Base-by-base conservation (phyloP, 2,329 filamentous ascomycete genomes). In the Talaromyces rugulosus region DNA sequence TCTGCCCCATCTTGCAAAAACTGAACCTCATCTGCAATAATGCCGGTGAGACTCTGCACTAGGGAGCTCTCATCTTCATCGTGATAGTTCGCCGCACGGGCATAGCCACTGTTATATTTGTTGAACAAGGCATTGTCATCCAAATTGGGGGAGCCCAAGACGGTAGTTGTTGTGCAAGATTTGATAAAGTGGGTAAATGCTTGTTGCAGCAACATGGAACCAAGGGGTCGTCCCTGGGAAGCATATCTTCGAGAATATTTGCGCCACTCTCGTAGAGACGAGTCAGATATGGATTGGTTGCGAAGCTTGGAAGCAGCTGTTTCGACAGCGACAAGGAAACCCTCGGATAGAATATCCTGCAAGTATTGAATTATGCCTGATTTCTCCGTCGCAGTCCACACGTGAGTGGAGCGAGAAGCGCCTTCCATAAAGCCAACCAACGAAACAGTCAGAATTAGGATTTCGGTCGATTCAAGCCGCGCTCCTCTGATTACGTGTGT, bases 401-500 rank as follows among this genome's bases (percentile, higher is more conserved):
- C 94, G 64, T 88, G 85, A 9, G 89, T 86, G 71, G 93, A 87
- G 5, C 87, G 86, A 3, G 92, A 87, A 4, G 89, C 88, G 27
- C 92, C 93, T 71, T 94, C 87, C 58, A 99, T 78, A 72, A 99
- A 97, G 0, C 95, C 96, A 28, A 96, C 78, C n/a, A 99, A 80
- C 0, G 94, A 94, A 55, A 96, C 85, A 6, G 90, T 86, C 66
- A 96, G 85, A 18, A 89, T 91, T 58, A 92, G 86, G 58, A 90
- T 86, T 31, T 86, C 82, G 60, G 89, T 81, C 58, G 88, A 86
- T 69, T 90, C 69, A 28, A 68, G 69, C 52, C 69, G 66, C 16
- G 73, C 71, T 18, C 76, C 51, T 82, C 73, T 70, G n/a, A 89
- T 85, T 18, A 85, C 86, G 59, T 82, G 80, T 8, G 83, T 78